These are phyloP conservation scores for Allium sativum DNA, from an alignment of 106 monocot genomes.

Conservation along the genomic window DNA sequence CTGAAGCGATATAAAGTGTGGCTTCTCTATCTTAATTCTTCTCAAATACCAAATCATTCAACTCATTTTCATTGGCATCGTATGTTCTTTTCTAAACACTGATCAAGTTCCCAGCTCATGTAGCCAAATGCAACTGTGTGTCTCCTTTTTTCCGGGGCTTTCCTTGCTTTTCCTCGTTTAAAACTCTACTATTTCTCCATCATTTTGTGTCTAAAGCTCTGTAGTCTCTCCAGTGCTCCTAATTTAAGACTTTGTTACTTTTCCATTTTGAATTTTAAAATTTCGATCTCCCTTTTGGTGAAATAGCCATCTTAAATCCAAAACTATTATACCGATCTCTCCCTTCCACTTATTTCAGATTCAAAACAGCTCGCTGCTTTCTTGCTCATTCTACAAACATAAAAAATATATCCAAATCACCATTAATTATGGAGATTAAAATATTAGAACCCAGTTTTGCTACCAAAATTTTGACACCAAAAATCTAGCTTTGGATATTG, in stretches of 20 bases:
- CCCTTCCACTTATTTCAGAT: neutral
- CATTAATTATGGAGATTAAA: too few relatives aligned
- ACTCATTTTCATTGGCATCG: conserved; percentile 8
- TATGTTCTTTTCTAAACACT: conserved; percentile 18
- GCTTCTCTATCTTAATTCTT: conserved; percentile 43
- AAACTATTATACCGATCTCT: neutral
- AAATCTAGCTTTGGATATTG: too few relatives aligned
- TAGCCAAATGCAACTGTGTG: conserved; percentile 13
- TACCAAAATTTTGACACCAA: too few relatives aligned
- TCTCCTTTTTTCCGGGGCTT: conserved; percentile 17
- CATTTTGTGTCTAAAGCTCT: conserved; percentile 12
- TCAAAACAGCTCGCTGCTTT: too few relatives aligned
- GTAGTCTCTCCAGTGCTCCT: conserved; percentile 24
- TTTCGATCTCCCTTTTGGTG: too few relatives aligned
- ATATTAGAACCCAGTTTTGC: too few relatives aligned
- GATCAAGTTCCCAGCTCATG: conserved; percentile 11
- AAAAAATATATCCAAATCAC: neutral
- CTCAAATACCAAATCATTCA: conserved; percentile 24
- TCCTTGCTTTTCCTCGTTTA: conserved; percentile 14
- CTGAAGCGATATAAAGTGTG: conserved; percentile 41
- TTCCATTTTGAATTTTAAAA: conserved; percentile 11
- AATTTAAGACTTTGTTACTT: conserved; percentile 27
- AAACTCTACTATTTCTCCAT: conserved; percentile 32
- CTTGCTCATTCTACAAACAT: neutral
- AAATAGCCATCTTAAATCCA: neutral